Evolutionary conservation across 768 basidiomycete species (phyloP).

Genomic region (Kwoniella sp.): DNA sequence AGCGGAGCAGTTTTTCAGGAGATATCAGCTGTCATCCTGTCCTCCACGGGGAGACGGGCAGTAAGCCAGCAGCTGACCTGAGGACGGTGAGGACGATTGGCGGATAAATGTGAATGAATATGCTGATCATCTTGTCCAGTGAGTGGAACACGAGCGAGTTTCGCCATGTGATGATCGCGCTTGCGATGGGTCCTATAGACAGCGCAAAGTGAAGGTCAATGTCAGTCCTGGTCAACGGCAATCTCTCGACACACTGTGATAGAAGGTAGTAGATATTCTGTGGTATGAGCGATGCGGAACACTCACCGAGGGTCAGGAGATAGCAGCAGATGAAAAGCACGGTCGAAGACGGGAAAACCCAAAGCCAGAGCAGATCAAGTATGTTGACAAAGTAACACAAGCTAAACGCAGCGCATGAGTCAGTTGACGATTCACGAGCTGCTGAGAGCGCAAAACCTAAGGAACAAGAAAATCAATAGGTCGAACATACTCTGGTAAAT

Average conservation of each 20-base stretch:
- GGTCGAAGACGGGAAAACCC: slow-evolving; percentile 77
- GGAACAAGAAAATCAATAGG: background rate
- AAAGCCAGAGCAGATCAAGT: slow-evolving; percentile 87
- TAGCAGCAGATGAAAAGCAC: slow-evolving; percentile 89
- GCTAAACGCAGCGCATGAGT: slow-evolving; percentile 11
- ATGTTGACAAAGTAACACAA: slow-evolving; percentile 91
- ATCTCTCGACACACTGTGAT: no score
- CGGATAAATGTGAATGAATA: slow-evolving; percentile 93
- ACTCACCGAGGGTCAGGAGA: slow-evolving; percentile 75
- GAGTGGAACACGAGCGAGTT: slow-evolving; percentile 99
- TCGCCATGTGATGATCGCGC: slow-evolving; percentile 96
- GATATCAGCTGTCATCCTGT: slow-evolving; percentile 4
- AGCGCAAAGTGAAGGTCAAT: background rate
- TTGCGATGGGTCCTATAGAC: slow-evolving; percentile 69
- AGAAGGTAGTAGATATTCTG: background rate
- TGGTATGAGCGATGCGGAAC: no score
- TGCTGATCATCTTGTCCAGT: slow-evolving; percentile 89
- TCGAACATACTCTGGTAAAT: slow-evolving; percentile 15
- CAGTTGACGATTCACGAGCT: background rate
- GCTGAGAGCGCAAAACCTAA: background rate
- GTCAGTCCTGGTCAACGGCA: background rate
- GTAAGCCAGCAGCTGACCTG: slow-evolving; percentile 38
- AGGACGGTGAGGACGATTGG: slow-evolving; percentile 91
- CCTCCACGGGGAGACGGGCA: background rate
- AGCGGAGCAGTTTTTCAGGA: no score